These are phyloP conservation scores for Garcia nutans DNA, from an alignment of 345 rosid genomes.

Conservation along the genomic window DNA sequence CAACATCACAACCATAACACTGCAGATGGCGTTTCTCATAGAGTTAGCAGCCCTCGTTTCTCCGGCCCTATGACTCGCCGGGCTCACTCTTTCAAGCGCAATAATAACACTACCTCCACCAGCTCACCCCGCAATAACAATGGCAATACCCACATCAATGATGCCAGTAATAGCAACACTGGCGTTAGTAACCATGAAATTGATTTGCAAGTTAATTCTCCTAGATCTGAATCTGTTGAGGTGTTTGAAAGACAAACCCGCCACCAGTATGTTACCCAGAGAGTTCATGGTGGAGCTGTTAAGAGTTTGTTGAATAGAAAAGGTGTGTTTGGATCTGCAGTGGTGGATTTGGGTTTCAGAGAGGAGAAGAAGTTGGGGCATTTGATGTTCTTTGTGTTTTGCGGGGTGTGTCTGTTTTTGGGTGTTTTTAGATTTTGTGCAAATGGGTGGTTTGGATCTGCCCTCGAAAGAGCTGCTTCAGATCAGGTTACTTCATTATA, in stretches of 20 bases:
- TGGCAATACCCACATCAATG: not conserved
- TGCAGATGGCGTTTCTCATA: constrained; percentile 68
- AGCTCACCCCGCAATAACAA: constrained; percentile 6
- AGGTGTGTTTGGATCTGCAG: constrained; percentile 49
- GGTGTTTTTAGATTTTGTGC: constrained; percentile 88
- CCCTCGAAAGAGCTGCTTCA: constrained; percentile 56
- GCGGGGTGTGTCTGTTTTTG: constrained; percentile 78
- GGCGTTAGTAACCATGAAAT: constrained; percentile 52
- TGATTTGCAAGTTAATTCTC: constrained; percentile 65
- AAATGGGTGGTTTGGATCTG: constrained; percentile 87
- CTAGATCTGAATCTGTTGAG: constrained; percentile 61
- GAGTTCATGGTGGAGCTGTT: constrained; percentile 37
- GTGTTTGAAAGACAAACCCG: constrained; percentile 47
- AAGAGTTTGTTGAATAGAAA: constrained; percentile 47
- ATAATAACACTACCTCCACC: constrained; percentile 32
- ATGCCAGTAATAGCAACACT: constrained; percentile 12
- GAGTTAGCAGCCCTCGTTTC: constrained; percentile 84
- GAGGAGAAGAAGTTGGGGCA: constrained; percentile 79
- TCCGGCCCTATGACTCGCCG: constrained; percentile 90
- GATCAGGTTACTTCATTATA: constrained; percentile 42
- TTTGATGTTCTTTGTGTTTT: constrained; percentile 79
- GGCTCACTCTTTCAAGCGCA: constrained; percentile 83
- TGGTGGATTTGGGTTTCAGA: constrained; percentile 58
- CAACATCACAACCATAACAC: constrained; percentile 42
- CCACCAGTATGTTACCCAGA: constrained; percentile 40